Base-by-base conservation (phyloP, 1,284 basidiomycete genomes). In the Moesziomyces sp. region DNA sequence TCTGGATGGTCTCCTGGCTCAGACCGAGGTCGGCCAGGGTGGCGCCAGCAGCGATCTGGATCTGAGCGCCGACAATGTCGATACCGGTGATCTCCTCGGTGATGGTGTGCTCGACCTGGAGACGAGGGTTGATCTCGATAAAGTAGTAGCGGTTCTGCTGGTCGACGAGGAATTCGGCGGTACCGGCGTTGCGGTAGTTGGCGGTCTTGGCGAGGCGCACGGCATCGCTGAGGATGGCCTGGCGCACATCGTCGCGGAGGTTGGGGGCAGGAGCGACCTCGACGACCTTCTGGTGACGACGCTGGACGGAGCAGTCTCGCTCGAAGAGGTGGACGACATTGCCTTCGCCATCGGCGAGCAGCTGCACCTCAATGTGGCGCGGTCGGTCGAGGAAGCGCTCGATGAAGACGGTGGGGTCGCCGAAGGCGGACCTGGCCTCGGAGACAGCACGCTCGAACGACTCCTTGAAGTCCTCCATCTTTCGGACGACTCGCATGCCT, bases 61-160 rank as follows among this genome's bases (percentile, higher is more conserved):
- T 90, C 86, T 99, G 97, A 21, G 96, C 93, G 55, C 95, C 95
- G 28, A 97, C 96, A 61, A 99, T 90, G 86, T 98, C 97, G 85
- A 99, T 96, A 21, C 97, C 96, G 18, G 93, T 91, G 45, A 99
- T 97, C 94, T 99, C 99, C 86, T 99, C 97, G 24, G 97, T 99
- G 21, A 97, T 99, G 21, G 97, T 97, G 74, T 85, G 84, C 87
- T 98, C 96, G 83, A 99, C 97, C 87, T 99, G 97, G 34, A 99
- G 91, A 89, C 97, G 96, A 46, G 97, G 97, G 86, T 99, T 99
- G 74, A 99, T 90, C 86, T 99, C 97, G 66, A 99, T 89, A 89
- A 99, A 99, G 87, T 92, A 93, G 87, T 98, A 99, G 42, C 90
- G 89, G 84, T 97, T 93, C 75, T 97, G 94, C 1, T 91, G 89